Percentiles rank a stretch among this genome's conserved stretches.
These are phyloP conservation scores for Akanthomyces lecanii DNA, from an alignment of 2,329 filamentous ascomycete species.

Conservation along the genomic window DNA sequence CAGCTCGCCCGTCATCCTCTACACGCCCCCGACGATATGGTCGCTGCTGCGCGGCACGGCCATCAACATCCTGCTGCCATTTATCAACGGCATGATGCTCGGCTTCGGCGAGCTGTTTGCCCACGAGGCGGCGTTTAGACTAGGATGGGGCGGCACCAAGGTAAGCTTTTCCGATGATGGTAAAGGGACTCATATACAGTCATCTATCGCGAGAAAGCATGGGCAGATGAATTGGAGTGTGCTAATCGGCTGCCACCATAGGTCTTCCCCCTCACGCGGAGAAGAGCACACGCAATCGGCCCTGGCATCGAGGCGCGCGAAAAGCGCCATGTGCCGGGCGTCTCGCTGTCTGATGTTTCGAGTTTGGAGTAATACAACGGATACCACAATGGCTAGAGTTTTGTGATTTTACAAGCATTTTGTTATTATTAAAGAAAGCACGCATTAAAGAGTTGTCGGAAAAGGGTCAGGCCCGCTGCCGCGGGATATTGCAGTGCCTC, in stretches of 20 bases:
- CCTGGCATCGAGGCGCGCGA: conserved; percentile 80
- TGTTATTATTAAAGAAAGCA: conserved; percentile 4
- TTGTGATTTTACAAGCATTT: not conserved
- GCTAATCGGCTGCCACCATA: conserved; percentile 24
- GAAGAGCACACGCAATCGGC: conserved; percentile 64
- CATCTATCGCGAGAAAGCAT: too few relatives aligned
- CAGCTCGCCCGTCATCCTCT: conserved; percentile 71
- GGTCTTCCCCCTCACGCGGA: conserved; percentile 57
- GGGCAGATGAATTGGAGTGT: not conserved
- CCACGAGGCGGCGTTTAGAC: conserved; percentile 86
- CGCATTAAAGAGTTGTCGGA: not conserved
- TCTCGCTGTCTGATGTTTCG: conserved; percentile 58
- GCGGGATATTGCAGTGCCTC: not conserved
- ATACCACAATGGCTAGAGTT: conserved; percentile 8
- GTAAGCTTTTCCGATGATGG: conserved; percentile 47
- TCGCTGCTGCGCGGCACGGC: conserved; percentile 79
- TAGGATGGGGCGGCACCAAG: conserved; percentile 93
- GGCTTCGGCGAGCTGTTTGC: conserved; percentile 96
- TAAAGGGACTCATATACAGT: too few relatives aligned
- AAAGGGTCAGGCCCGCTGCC: not conserved
- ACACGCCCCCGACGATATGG: conserved; percentile 85
- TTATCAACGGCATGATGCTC: conserved; percentile 97
- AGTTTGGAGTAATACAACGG: conserved; percentile 44
- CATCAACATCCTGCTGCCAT: conserved; percentile 93
- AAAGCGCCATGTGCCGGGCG: conserved; percentile 44